These are phyloP conservation scores for Skeletonema costatum DNA, from an alignment of 108 stramenopile genomes.

Conservation along the genomic window DNA sequence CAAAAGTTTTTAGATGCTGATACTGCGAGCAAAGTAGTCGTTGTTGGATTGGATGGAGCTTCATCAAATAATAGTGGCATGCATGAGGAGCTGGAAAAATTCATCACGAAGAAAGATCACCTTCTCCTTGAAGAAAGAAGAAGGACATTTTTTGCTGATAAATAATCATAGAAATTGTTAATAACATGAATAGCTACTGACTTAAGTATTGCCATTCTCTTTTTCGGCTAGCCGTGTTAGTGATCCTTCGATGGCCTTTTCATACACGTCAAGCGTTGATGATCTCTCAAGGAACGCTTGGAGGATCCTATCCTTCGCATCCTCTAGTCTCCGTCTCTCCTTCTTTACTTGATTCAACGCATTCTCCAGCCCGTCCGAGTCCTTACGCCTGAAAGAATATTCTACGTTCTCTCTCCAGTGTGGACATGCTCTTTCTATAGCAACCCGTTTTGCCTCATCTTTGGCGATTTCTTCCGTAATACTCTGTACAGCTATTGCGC, in stretches of 20 bases:
- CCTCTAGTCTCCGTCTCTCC: slow-evolving; percentile 12
- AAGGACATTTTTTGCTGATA: slow-evolving; percentile 13
- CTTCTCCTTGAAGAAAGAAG: slow-evolving; percentile 29
- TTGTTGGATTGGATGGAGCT: slow-evolving; percentile 22
- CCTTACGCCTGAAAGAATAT: slow-evolving; percentile 22
- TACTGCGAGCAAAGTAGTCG: slow-evolving; percentile 56
- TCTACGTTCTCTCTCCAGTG: slow-evolving; percentile 34
- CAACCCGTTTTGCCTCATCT: slow-evolving; percentile 8
- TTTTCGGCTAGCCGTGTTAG: slow-evolving; percentile 13
- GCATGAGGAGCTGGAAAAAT: slow-evolving; percentile 15
- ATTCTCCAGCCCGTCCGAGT: slow-evolving; percentile 11
- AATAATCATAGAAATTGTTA: background rate
- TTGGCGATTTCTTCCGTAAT: slow-evolving; percentile 19
- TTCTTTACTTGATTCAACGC: slow-evolving; percentile 22
- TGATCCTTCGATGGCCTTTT: slow-evolving; percentile 30
- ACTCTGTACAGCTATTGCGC: slow-evolving; percentile 7
- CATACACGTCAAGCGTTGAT: slow-evolving; percentile 27
- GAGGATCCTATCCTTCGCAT: slow-evolving; percentile 27
- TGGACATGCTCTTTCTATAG: slow-evolving; percentile 33
- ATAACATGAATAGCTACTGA: background rate
- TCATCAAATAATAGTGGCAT: background rate
- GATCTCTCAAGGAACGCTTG: slow-evolving; percentile 35
- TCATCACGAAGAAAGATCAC: slow-evolving; percentile 22
- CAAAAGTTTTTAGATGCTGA: slow-evolving; percentile 61
- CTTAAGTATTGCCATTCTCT: background rate